Base-by-base conservation (phyloP, 106 monocot species). In the Cymbidium sinense region DNA sequence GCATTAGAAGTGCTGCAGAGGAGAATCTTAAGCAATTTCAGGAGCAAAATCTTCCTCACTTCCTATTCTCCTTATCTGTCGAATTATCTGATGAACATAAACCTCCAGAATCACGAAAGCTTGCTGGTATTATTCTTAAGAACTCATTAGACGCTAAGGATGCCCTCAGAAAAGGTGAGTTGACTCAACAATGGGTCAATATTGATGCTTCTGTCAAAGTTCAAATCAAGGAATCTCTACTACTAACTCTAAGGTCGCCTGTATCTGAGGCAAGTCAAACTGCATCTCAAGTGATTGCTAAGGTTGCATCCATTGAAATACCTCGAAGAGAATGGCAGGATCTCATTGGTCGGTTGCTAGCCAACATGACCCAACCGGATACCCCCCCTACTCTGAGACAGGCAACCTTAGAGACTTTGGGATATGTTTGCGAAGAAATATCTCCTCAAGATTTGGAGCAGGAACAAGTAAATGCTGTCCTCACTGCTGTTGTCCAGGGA, bases 81-180 rank as follows among this genome's bases (percentile, higher is more conserved):
- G 81, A 82, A 64, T 39, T 82, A 69, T 51, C 81, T 23, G 65
- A 77, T 71, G 76, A 82, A 12, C 76, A 71, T 36, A 82, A 82
- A 71, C 81, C 81, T 52, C 52, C 70, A 34, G 81, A 82, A 70
- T 77, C 76, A 67, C 81, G 81, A 70, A 82, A 54, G 25, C 76
- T 82, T 52, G 81, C 81, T 39, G 81, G 81, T 19, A 70, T 82
- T 70, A 77, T 82, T 28, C 76, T 82, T 77, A 82, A 82, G 41
- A 82, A 82, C 71, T 54, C 81, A 35, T 77, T 82, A 54, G 81
- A 82, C 77, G 81, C 81, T 8, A 82, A 82, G 67, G 81, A 82
- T n/a, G 50, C 50, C 8, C 9, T 50, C 21, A 82, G 75, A 71
- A 82, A 82, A 70, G 70, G 21, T 51, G 81, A 54, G 70, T 64